Evolutionary conservation across 2,329 filamentous ascomycete species (phyloP).

Genomic region (Colletotrichum sublineola): DNA sequence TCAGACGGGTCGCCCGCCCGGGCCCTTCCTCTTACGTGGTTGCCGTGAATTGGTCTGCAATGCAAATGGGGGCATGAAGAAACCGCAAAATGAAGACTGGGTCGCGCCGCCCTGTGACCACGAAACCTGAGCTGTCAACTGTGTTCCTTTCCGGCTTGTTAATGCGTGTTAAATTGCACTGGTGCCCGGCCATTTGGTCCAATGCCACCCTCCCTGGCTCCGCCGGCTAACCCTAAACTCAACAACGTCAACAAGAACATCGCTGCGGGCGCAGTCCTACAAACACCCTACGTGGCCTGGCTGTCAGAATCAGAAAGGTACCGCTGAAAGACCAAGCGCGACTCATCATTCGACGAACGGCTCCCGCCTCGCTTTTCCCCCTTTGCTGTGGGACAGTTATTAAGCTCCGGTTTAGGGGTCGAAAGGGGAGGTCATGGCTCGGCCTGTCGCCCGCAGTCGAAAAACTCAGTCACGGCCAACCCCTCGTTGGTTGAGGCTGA

Average conservation of each 20-base stretch:
- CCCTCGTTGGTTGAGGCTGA: not conserved
- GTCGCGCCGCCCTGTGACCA: not conserved
- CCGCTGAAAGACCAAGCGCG: not conserved
- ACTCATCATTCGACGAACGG: not conserved
- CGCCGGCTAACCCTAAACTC: not conserved
- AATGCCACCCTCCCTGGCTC: not conserved
- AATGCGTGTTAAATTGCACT: not conserved
- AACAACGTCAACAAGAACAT: not conserved
- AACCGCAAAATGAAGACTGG: not conserved
- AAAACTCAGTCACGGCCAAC: slow-evolving; percentile 3
- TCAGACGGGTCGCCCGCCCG: not conserved
- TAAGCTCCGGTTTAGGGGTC: not conserved
- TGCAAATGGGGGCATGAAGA: not conserved
- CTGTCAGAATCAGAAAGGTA: not conserved
- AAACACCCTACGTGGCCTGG: not conserved
- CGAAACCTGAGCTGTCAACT: not conserved
- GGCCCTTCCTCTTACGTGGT: slow-evolving; percentile 6
- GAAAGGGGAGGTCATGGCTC: not conserved
- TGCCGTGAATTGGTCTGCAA: not conserved
- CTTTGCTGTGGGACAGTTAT: not conserved
- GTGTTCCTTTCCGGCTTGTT: not conserved
- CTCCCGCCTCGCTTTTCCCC: not conserved
- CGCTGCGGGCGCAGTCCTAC: not conserved
- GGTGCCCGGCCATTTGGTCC: not conserved
- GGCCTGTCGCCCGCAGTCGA: not conserved